Evolutionary conservation across 2,329 filamentous ascomycete genomes (phyloP).

Genomic region (Cladosporium phlei): DNA sequence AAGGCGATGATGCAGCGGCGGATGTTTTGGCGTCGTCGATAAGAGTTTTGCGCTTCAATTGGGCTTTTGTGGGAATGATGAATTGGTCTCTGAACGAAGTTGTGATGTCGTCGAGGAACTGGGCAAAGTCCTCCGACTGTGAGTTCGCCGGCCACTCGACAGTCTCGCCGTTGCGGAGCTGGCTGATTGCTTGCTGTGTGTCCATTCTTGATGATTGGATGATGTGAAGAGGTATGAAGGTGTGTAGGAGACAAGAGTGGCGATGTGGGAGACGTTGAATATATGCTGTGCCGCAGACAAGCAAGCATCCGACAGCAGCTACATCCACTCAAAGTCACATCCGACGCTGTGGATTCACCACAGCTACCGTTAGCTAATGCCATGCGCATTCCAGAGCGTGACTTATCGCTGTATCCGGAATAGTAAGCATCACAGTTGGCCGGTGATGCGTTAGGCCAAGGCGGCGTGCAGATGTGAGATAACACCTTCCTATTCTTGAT

Average conservation of each 20-base stretch:
- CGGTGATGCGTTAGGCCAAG: not conserved
- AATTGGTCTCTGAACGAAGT: constrained; percentile 58
- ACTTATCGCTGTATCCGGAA: too few relatives aligned
- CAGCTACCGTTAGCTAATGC: constrained; percentile 1
- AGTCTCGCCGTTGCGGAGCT: constrained; percentile 23
- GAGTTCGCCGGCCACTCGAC: constrained; percentile 23
- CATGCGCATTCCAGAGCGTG: not conserved
- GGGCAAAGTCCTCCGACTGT: constrained; percentile 24
- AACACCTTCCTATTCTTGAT: constrained; percentile 5
- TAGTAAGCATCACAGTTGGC: not conserved
- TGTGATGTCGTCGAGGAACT: constrained; percentile 22
- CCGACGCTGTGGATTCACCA: not conserved
- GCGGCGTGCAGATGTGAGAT: not conserved
- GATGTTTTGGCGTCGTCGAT: constrained; percentile 22
- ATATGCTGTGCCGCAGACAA: not conserved
- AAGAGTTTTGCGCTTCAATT: constrained; percentile 61
- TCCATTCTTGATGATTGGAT: constrained; percentile 20
- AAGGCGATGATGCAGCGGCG: constrained; percentile 15
- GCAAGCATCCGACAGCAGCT: constrained; percentile 1
- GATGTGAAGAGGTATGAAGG: not conserved
- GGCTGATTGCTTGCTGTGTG: constrained; percentile 19
- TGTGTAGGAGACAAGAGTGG: not conserved
- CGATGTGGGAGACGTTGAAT: not conserved
- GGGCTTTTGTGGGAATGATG: constrained; percentile 68
- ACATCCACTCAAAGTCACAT: not conserved